Base-by-base conservation (phyloP, 2,329 filamentous ascomycete genomes). In the Fusarium oxysporum region DNA sequence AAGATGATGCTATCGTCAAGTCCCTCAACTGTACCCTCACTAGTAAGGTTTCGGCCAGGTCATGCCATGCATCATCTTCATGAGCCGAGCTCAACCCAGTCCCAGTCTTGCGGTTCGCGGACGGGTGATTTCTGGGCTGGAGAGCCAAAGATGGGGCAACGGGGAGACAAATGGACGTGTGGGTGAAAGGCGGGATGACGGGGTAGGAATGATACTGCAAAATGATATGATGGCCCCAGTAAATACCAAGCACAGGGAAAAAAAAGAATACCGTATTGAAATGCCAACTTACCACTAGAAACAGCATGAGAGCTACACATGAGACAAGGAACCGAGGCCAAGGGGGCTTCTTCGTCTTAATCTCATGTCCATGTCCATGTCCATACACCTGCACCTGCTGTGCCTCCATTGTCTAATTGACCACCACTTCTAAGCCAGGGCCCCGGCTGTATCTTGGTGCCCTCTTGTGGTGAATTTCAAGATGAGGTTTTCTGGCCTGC, bases 211-310 rank as follows among this genome's bases (percentile, higher is more conserved):
- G 65, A 50, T 48, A 67, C 21, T 32, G 58, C 47, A 53, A 38
- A 60, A 71, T 64, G 70, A 66, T 47, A 62, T 74, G 73, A 73
- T 69, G 50, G 59, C 25, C 56, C 59, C 57, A 65, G 50, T 58
- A 43, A 44, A 56, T 40, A 35, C 35, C 68, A 65, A 60, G 63
- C 33, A 48, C 68, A 53, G 38, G 43, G 51, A 63, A 51, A 48
- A 23, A 48, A 45, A 33, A 37, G 43, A 60, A 63, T 23, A 38
- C 63, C 23, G 40, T 35, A 56, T 28, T 40, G 55, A 56, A 60
- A 74, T 45, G 55, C 30, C 37, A 64, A 77, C 76, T 77, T 60
- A 77, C 76, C 70, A 77, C 60, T 62, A 74, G 60, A 62, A 75
- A 60, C 45, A 72, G 43, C 64, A 67, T 51, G 32, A 76, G 51